Percentiles rank a stretch among this genome's conserved stretches.
Conservation (phyloP, 345 rosid species). For the Salix koriyanagi region DNA sequence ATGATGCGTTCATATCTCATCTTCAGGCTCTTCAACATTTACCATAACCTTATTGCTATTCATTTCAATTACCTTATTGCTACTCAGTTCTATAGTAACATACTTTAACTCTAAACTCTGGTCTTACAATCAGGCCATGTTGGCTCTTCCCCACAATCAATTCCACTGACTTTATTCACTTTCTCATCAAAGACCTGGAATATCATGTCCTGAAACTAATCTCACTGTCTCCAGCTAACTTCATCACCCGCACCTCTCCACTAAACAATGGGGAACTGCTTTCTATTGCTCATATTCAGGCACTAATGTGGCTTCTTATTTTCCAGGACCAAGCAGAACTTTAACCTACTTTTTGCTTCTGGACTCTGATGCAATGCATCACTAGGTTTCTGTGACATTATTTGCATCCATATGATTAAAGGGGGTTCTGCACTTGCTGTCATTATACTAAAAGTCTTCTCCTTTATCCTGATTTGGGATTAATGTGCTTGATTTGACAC, state of each 20-base stretch:
- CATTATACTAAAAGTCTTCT: neutral
- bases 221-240: neutral
- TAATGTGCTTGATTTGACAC: neutral
- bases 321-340: neutral
- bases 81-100: neutral
- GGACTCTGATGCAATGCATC: neutral
- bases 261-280: neutral
- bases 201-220: neutral
- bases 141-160: neutral
- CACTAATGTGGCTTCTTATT: neutral
- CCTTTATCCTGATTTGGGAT: neutral
- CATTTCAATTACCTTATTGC: too few species aligned
- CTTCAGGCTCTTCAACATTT: too few species aligned
- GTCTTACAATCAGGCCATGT: neutral
- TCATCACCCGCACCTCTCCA: neutral
- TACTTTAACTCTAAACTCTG: neutral
- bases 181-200: neutral
- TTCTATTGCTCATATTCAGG: neutral
- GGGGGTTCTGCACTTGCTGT: neutral
- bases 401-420: neutral
- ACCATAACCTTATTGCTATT: neutral
- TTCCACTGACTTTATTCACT: neutral
- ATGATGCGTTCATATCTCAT: neutral
- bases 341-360: neutral
- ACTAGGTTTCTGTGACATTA: neutral